These are phyloP conservation scores for Chaetomium fimeti DNA, from an alignment of 495 filamentous ascomycete species.

Conservation along the genomic window DNA sequence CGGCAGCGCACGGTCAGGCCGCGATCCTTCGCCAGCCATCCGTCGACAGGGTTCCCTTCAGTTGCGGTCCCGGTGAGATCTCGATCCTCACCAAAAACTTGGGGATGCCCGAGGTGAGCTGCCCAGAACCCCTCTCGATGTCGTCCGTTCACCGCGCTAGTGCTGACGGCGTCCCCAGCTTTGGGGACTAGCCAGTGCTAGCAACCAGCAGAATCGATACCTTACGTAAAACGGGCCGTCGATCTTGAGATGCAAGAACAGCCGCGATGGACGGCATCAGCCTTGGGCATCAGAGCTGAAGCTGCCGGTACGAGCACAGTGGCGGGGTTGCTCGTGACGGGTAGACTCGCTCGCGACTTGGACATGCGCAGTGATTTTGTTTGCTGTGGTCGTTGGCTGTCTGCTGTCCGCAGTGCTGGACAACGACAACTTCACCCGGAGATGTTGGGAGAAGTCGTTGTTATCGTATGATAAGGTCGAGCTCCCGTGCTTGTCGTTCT, in stretches of 20 bases:
- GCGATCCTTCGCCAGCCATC: background rate
- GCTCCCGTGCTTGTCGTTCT: too few relatives aligned
- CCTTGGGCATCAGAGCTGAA: background rate
- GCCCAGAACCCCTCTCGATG: background rate
- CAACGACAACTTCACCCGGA: background rate
- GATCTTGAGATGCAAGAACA: constrained; percentile 15
- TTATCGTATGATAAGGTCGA: too few relatives aligned
- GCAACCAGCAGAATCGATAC: constrained; percentile 12
- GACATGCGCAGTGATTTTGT: background rate
- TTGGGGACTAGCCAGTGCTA: background rate
- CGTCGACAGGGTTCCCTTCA: background rate
- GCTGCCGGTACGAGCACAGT: background rate
- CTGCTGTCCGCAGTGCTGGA: background rate
- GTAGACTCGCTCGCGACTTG: background rate
- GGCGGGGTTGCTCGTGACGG: background rate
- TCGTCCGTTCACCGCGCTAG: constrained; percentile 9
- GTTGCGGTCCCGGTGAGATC: background rate
- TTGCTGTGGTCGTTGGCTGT: background rate
- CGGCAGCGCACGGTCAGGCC: too few relatives aligned
- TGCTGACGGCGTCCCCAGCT: constrained; percentile 16
- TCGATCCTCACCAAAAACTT: background rate
- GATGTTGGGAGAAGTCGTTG: too few relatives aligned
- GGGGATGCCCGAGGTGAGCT: constrained; percentile 11
- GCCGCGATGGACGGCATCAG: background rate
- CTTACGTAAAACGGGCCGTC: constrained; percentile 18